A percentile compares a stretch with the other conserved stretches of the same genome.
Conservation (phyloP, 306 rosid genomes). For the Casuarina equisetifolia region DNA sequence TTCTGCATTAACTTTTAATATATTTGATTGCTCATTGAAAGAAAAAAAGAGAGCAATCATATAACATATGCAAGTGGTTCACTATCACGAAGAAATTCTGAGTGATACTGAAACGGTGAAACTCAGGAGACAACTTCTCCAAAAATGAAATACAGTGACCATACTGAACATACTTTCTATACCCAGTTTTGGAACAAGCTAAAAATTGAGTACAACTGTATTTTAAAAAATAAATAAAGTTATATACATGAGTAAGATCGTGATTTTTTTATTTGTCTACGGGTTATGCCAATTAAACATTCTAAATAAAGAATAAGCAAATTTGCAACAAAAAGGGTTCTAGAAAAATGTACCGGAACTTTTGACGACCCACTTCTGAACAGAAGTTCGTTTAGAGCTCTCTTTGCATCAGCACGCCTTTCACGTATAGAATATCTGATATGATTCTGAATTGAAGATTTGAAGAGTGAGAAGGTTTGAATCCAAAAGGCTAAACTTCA, state of each 20-base stretch:
- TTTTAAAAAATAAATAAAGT: neutral
- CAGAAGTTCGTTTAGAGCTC: constrained; percentile 76
- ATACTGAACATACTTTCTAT: neutral
- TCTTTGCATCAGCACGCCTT: constrained; percentile 86
- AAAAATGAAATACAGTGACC: neutral
- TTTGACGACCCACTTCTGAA: constrained; percentile 58
- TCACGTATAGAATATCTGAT: constrained; percentile 63
- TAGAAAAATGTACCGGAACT: constrained; percentile 42
- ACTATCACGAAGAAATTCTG: neutral
- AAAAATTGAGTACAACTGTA: neutral
- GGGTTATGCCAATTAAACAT: neutral
- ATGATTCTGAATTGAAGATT: constrained; percentile 51
- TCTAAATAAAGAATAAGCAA: constrained; percentile 17
- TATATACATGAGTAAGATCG: too few species aligned
- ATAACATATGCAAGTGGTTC: neutral
- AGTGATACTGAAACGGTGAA: neutral
- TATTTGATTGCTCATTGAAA: too few species aligned
- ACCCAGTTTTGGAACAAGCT: neutral
- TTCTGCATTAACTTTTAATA: too few species aligned
- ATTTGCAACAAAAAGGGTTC: constrained; percentile 10
- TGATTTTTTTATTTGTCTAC: too few species aligned
- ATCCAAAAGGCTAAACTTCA: neutral
- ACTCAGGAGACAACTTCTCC: neutral
- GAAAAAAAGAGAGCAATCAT: too few species aligned
- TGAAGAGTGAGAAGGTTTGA: constrained; percentile 22